phyloP scores from a whole-genome alignment of 2,329 filamentous ascomycete species.

The Leptographium radiaticola region DNA sequence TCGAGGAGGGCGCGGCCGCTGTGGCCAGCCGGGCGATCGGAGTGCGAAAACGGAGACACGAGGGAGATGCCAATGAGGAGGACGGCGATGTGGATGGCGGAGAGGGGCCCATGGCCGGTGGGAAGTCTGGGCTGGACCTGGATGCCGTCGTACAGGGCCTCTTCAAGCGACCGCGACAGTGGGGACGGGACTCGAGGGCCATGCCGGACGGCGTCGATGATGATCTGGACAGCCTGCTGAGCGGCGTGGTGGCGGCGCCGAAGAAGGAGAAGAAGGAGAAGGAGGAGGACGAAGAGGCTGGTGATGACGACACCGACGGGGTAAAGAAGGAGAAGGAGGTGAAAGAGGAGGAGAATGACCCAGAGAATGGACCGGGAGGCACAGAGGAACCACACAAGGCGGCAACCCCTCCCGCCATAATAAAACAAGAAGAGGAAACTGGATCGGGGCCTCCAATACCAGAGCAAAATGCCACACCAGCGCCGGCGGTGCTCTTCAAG shows the following conservation, averaged over 20 bases:
- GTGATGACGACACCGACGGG: conserved; percentile 8
- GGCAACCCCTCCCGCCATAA: neutral
- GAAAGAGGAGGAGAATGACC: conserved; percentile 3
- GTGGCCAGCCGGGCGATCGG: conserved; percentile 2
- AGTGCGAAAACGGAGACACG: conserved; percentile 15
- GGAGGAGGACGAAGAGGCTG: neutral
- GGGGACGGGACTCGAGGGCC: conserved; percentile 40
- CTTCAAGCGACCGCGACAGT: conserved; percentile 44
- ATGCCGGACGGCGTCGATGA: conserved; percentile 15
- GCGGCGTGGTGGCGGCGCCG: conserved; percentile 19
- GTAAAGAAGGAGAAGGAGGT: conserved; percentile 19
- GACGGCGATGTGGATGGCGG: conserved; percentile 19
- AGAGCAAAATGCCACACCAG: neutral
- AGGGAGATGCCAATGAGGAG: conserved; percentile 32
- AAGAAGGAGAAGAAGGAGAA: conserved; percentile 17
- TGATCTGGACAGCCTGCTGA: conserved; percentile 51
- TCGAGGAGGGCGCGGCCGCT: conserved; percentile 27
- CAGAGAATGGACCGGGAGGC: neutral
- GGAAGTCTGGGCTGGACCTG: neutral
- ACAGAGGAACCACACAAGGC: neutral
- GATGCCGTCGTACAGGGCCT: conserved; percentile 43
- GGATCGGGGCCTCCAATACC: neutral
- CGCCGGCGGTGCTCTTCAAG: conserved; percentile 52
- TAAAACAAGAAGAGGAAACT: neutral
- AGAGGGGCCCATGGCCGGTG: conserved; percentile 40